phyloP scores from a whole-genome alignment of 805 yeast genomes.

The Candida khao-thaluensis region DNA sequence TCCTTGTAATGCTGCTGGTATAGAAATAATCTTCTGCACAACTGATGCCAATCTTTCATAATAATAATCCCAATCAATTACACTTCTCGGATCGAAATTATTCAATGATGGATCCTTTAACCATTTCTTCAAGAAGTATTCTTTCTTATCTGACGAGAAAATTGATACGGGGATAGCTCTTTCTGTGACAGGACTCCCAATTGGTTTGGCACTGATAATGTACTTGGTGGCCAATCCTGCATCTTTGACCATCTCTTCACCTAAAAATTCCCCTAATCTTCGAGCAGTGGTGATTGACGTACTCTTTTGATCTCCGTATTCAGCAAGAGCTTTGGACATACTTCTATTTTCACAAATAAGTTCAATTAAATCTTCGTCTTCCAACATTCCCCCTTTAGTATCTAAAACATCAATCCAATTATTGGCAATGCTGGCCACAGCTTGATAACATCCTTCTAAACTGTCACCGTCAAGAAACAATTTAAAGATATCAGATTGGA shows the following conservation, averaged over 20 bases:
- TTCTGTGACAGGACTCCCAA: constrained; percentile 88
- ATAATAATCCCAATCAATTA: constrained; percentile 93
- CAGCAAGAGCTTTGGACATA: constrained; percentile 89
- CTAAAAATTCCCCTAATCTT: constrained; percentile 90
- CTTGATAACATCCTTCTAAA: constrained; percentile 74
- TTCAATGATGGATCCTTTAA: constrained; percentile 71
- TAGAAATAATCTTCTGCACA: constrained; percentile 89
- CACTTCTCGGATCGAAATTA: constrained; percentile 81
- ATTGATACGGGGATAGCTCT: constrained; percentile 96
- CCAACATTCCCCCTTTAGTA: constrained; percentile 79
- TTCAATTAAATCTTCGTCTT: constrained; percentile 91
- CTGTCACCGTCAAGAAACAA: constrained; percentile 83
- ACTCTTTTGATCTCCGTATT: constrained; percentile 87
- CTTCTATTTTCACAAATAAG: constrained; percentile 94
- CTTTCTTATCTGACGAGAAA: constrained; percentile 85
- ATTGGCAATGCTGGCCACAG: constrained; percentile 91
- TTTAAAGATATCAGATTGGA: constrained; percentile 92
- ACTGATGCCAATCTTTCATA: constrained; percentile 88
- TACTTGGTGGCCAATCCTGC: constrained; percentile 95
- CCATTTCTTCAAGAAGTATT: constrained; percentile 82
- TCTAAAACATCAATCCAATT: constrained; percentile 95
- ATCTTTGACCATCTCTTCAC: constrained; percentile 94
- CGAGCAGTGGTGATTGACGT: constrained; percentile 95
- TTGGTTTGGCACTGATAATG: constrained; percentile 81
- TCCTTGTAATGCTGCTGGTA: constrained; percentile 94